A percentile compares a stretch with the other conserved stretches of the same genome.
phyloP scores from a whole-genome alignment of 768 basidiomycete species.

The Gymnopilus junonius region DNA sequence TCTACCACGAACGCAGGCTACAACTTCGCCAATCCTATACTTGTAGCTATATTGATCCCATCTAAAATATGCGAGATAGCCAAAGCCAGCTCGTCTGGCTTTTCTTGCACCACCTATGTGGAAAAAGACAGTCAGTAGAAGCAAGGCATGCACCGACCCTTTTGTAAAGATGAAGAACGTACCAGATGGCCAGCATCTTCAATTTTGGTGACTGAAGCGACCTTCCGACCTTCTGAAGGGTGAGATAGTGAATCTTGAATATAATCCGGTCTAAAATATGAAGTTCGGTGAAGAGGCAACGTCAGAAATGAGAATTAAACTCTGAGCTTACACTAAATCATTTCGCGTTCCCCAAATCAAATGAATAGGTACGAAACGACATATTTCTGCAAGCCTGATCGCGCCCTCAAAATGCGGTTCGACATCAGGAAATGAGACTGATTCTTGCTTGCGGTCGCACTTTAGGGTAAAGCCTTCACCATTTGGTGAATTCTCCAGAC shows the following conservation, averaged over 20 bases:
- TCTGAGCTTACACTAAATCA: constrained; percentile 44
- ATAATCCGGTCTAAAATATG: constrained; percentile 42
- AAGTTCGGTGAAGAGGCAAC: too few species aligned
- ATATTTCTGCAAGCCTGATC: constrained; percentile 36
- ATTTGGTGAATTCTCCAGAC: constrained; percentile 31
- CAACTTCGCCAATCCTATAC: background rate
- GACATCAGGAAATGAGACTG: constrained; percentile 46
- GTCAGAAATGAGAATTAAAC: background rate
- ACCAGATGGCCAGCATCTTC: constrained; percentile 54
- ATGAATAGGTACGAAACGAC: constrained; percentile 43
- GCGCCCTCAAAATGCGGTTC: constrained; percentile 49
- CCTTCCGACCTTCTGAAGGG: constrained; percentile 39
- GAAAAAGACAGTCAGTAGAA: background rate
- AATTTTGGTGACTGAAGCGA: constrained; percentile 47
- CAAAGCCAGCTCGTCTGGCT: constrained; percentile 42
- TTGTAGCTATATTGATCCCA: constrained; percentile 15
- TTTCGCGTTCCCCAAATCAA: constrained; percentile 51
- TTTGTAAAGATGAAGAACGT: constrained; percentile 10
- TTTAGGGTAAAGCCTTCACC: constrained; percentile 40
- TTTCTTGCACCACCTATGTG: constrained; percentile 51
- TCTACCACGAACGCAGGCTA: background rate
- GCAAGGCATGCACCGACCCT: background rate
- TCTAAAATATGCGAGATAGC: constrained; percentile 40
- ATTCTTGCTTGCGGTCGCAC: constrained; percentile 49
- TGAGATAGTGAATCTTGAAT: constrained; percentile 49